Conservation (phyloP, 2,329 filamentous ascomycete genomes). For the Aureobasidium sp. region DNA sequence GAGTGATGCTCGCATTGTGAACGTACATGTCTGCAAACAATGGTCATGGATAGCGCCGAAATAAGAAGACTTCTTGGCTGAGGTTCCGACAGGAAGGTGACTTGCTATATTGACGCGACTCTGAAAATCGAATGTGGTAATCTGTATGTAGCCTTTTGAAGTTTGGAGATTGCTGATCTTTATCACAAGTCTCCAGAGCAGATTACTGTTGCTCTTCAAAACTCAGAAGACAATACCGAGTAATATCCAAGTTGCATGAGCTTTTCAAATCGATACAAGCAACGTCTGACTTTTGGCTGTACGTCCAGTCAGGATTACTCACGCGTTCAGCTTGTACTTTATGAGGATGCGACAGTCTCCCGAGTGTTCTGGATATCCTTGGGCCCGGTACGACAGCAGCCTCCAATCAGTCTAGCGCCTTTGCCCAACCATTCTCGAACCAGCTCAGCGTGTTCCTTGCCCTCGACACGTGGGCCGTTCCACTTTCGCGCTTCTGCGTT, state of each 20-base stretch:
- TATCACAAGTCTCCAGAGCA: background rate
- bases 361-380: conserved; percentile 33
- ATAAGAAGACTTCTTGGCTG: background rate
- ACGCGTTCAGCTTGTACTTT: background rate
- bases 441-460: conserved; percentile 24
- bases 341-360: background rate
- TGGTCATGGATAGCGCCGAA: too few species aligned
- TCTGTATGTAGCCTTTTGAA: background rate
- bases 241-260: background rate
- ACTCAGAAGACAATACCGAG: background rate
- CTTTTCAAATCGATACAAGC: background rate
- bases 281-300: background rate
- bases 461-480: conserved; percentile 22
- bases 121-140: background rate
- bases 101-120: background rate
- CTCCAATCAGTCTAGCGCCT: conserved; percentile 39
- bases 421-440: conserved; percentile 29
- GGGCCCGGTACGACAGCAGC: conserved; percentile 42
- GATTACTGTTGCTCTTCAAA: background rate
- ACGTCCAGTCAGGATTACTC: background rate
- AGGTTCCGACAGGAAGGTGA: background rate
- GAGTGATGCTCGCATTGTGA: background rate
- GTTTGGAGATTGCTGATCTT: background rate
- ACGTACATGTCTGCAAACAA: too few species aligned
- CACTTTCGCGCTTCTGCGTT: conserved; percentile 35